These are phyloP conservation scores for Coniochaeta ligniaria DNA, from an alignment of 2,329 filamentous ascomycete species.

Conservation along the genomic window DNA sequence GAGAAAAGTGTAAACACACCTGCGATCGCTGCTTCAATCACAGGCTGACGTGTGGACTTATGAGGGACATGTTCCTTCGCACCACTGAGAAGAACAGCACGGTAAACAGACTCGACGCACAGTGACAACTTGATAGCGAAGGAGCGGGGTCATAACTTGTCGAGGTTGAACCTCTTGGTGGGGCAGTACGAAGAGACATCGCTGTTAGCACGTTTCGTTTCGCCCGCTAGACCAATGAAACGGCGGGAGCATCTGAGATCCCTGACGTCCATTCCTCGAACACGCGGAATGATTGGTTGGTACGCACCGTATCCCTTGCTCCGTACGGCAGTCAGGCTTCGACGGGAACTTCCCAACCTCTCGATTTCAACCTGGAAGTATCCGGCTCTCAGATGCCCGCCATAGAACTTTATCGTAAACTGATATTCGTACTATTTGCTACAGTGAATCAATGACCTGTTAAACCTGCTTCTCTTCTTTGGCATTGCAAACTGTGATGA, in stretches of 20 bases:
- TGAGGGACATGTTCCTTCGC: neutral
- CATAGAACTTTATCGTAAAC: neutral
- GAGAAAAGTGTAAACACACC: neutral
- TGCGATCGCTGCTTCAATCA: neutral
- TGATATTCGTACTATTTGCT: neutral
- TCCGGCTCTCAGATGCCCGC: neutral
- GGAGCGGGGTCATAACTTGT: neutral
- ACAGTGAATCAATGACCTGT: neutral
- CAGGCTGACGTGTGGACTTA: neutral
- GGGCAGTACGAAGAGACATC: neutral
- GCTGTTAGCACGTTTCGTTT: neutral
- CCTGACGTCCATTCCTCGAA: neutral
- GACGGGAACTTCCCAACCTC: constrained; percentile 22
- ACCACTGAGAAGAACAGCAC: neutral
- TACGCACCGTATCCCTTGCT: neutral
- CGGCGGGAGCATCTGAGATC: neutral
- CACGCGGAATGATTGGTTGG: constrained; percentile 7
- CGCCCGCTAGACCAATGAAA: neutral
- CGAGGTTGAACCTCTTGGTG: neutral
- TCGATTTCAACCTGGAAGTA: constrained; percentile 21
- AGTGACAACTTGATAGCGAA: neutral
- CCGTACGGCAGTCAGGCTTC: neutral
- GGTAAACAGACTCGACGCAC: neutral
- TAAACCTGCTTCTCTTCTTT: neutral
- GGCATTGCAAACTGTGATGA: neutral